These are phyloP conservation scores for Oryza meyeriana DNA, from an alignment of 176 grass and related monocot species.

Conservation along the genomic window DNA sequence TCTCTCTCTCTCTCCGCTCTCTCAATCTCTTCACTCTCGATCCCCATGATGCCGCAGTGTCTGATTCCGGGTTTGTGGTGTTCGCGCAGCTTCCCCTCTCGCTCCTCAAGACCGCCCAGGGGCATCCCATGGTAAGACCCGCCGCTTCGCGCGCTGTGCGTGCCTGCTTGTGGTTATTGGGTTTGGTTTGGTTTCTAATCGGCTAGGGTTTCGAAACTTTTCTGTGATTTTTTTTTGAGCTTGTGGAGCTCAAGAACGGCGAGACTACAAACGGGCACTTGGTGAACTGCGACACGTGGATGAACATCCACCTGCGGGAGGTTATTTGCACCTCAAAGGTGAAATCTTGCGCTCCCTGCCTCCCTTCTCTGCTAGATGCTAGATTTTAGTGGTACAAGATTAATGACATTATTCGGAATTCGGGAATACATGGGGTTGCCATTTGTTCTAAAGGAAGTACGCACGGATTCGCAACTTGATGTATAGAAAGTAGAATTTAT, in stretches of 20 bases:
- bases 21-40: not conserved
- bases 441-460: not conserved
- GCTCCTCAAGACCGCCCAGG: slow-evolving; percentile 98
- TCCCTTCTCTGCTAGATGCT: not conserved
- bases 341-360: not conserved
- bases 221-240: slow-evolving; percentile 29
- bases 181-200: not conserved
- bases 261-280: slow-evolving; percentile 99
- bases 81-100: slow-evolving; percentile 84
- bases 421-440: not conserved
- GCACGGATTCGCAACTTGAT: not conserved
- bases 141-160: not conserved
- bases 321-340: slow-evolving; percentile 99
- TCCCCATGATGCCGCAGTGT: not conserved
- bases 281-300: slow-evolving; percentile 99
- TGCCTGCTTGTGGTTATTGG: not conserved
- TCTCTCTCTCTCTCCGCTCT: not conserved
- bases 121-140: slow-evolving; percentile 90
- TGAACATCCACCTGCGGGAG: slow-evolving; percentile 99
- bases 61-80: slow-evolving; percentile 39
- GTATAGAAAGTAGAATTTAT: not conserved
- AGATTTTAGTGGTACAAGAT: not conserved
- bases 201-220: not conserved
- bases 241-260: slow-evolving; percentile 98
- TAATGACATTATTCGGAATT: not conserved